Evolutionary conservation across 495 filamentous ascomycete genomes (phyloP).

Genomic region (Physcia stellaris): DNA sequence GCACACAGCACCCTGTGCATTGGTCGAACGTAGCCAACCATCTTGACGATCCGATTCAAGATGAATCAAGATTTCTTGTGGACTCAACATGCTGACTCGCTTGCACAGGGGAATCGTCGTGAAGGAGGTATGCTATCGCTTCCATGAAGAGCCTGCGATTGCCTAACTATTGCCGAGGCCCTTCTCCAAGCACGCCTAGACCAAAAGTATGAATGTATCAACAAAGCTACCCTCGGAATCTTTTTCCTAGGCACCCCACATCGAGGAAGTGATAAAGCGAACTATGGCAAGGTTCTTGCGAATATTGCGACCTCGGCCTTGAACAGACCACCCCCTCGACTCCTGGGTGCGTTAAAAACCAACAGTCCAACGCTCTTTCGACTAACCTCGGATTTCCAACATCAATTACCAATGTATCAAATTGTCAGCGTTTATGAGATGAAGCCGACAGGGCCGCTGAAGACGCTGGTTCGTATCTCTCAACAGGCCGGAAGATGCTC

Average conservation of each 20-base stretch:
- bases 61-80: too few relatives aligned
- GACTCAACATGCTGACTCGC: too few relatives aligned
- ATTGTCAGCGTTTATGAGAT: constrained; percentile 33
- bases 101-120: too few relatives aligned
- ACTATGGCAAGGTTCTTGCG: constrained; percentile 14
- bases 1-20: too few relatives aligned
- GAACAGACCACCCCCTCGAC: constrained; percentile 11
- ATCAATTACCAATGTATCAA: constrained; percentile 26
- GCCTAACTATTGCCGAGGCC: too few relatives aligned
- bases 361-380: constrained; percentile 27
- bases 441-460: constrained; percentile 21
- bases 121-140: too few relatives aligned
- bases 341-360: constrained; percentile 20
- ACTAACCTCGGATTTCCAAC: constrained; percentile 29
- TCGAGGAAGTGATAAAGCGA: constrained; percentile 15
- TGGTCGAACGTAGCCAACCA: too few relatives aligned
- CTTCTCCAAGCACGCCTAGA: too few relatives aligned
- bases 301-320: constrained; percentile 9
- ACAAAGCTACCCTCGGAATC: constrained; percentile 23
- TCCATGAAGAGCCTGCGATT: too few relatives aligned
- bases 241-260: constrained; percentile 29
- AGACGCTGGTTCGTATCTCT: constrained; percentile 9
- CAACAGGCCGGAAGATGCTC: too few relatives aligned
- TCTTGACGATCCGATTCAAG: too few relatives aligned
- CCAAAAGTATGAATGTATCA: too few relatives aligned